Conservation (phyloP, 108 stramenopile species). For the Skeletonema menzelii region DNA sequence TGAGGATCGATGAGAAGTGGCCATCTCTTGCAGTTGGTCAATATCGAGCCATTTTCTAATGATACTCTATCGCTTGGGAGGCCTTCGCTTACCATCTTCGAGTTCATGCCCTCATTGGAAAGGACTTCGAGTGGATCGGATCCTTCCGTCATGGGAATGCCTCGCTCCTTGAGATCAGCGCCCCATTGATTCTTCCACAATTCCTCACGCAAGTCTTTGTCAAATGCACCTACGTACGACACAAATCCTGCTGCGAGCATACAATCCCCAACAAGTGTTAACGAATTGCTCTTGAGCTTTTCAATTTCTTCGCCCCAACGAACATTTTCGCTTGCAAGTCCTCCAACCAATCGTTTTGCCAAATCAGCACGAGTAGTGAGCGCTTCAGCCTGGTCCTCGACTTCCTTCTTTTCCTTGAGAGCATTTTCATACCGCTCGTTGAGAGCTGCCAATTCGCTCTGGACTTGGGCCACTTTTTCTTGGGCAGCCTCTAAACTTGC, state of each 20-base stretch:
- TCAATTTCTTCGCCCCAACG: slow-evolving; percentile 89
- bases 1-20: slow-evolving; percentile 83
- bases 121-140: slow-evolving; percentile 83
- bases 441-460: slow-evolving; percentile 50
- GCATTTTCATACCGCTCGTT: slow-evolving; percentile 65
- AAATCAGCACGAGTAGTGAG: slow-evolving; percentile 71
- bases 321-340: slow-evolving; percentile 84
- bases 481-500: slow-evolving; percentile 70
- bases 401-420: slow-evolving; percentile 77
- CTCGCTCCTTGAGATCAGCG: slow-evolving; percentile 61
- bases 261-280: slow-evolving; percentile 84
- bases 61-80: slow-evolving; percentile 90
- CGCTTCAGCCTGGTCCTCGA: slow-evolving; percentile 77
- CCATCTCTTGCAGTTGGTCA: slow-evolving; percentile 89
- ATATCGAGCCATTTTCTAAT: slow-evolving; percentile 90
- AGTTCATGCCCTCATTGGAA: slow-evolving; percentile 77
- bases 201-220: slow-evolving; percentile 72
- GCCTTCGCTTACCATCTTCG: slow-evolving; percentile 86
- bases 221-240: slow-evolving; percentile 93
- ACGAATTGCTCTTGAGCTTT: slow-evolving; percentile 60
- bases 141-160: slow-evolving; percentile 75
- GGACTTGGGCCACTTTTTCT: slow-evolving; percentile 59
- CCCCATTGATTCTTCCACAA: slow-evolving; percentile 80
- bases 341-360: slow-evolving; percentile 85
- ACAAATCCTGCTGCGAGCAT: slow-evolving; percentile 92